These are phyloP conservation scores for Chenopodium quinoa DNA, from an alignment of 148 eudicot genomes.

Conservation along the genomic window DNA sequence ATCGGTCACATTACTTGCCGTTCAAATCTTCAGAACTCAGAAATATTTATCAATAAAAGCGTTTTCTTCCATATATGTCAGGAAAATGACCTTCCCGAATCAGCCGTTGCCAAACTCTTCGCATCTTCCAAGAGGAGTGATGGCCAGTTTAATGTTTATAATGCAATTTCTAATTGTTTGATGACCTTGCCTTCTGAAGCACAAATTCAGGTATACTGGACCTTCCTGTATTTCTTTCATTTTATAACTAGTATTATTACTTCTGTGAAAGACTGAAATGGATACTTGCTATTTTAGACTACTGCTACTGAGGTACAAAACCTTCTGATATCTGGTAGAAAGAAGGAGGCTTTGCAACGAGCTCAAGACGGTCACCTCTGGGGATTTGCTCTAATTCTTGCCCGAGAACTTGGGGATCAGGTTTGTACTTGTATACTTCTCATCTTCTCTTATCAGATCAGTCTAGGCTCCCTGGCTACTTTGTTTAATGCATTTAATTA, in stretches of 20 bases:
- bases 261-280: conserved; percentile 17
- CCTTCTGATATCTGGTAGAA: conserved; percentile 44
- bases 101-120: conserved; percentile 48
- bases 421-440: conserved; percentile 27
- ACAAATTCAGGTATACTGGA: conserved; percentile 35
- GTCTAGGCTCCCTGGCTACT: background rate
- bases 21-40: background rate
- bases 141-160: conserved; percentile 25
- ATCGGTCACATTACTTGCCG: background rate
- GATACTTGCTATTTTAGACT: conserved; percentile 24
- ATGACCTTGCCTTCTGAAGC: conserved; percentile 40
- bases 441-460: background rate
- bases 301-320: conserved; percentile 47
- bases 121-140: conserved; percentile 36
- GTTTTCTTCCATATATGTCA: conserved; percentile 3
- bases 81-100: conserved; percentile 49
- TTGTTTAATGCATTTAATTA: conserved; percentile 1
- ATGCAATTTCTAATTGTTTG: conserved; percentile 33
- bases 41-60: background rate
- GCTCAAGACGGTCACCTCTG: conserved; percentile 56
- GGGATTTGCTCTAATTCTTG: conserved; percentile 44
- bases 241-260: background rate
- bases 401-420: conserved; percentile 51
- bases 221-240: background rate
- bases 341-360: conserved; percentile 46